Base-by-base conservation (phyloP, 345 rosid species). In the Pugionium cornutum region DNA sequence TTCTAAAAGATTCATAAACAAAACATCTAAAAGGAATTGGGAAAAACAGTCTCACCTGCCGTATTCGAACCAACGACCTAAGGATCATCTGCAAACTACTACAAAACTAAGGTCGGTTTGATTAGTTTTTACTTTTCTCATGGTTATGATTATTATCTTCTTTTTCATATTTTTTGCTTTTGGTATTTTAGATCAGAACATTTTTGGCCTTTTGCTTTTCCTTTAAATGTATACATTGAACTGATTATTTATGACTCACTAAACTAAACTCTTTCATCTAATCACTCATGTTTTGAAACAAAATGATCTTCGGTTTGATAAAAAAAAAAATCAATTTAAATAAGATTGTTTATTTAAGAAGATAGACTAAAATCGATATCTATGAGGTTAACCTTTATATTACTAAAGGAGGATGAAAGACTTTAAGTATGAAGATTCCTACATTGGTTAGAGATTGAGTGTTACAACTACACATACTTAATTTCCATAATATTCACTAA, bases 81-180 rank as follows among this genome's bases (percentile, higher is more conserved):
- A 44, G 8, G 34, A 31, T 33, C n/a, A 56, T 64, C 52, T 29
- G 28, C 34, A 53, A 28, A 28, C 51, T 42, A 83, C 88, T 88
- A 87, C 89, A 83, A 83, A 89, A 86, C 85, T 81, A 89, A 88
- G 89, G 91, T 88, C 82, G 79, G 89, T 69, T 18, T 52, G 43
- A 25, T 58, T 41, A 52, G 6, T 35, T 41, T 55, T 53, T 40
- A 30, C 8, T 7, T 27, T 47, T 41, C 55, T 35, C 25, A 3
- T 30, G 4, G 32, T 65, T 18, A 29, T 34, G 4, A 32, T 56
- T 48, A 1, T 47, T 1, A 31, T 44, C 6, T 62, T 6, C 18
- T 18, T 18, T 18, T 45, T 62, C 10, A 18, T 70, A 36, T 44
- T 4, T 30, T 62, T 53, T 53, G 40, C 55, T 69, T 53, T 34